Conservation (phyloP, 805 yeast species). For the Saccharomycopsis selenospora region DNA sequence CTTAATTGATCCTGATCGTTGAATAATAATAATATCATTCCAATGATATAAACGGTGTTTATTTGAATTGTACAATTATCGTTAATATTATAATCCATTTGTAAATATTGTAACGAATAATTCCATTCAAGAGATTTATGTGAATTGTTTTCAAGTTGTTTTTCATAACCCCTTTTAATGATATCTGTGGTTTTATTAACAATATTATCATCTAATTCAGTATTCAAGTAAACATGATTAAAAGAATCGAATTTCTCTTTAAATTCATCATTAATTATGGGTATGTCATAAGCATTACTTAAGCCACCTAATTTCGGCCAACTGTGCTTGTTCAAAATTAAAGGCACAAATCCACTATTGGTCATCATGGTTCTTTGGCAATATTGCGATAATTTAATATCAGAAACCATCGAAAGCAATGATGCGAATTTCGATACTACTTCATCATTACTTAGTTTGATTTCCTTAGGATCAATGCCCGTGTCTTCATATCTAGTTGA, state of each 20-base stretch:
- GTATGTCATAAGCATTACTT: neutral
- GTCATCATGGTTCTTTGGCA: neutral
- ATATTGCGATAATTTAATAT: slow-evolving; percentile 4
- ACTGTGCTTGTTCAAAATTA: slow-evolving; percentile 1
- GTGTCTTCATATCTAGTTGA: neutral
- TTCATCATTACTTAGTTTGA: neutral
- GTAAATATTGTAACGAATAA: slow-evolving; percentile 12
- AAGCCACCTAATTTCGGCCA: slow-evolving; percentile 17
- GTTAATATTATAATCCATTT: slow-evolving; percentile 9
- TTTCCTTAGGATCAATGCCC: neutral
- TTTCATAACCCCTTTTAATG: neutral
- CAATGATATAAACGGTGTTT: slow-evolving; percentile 15
- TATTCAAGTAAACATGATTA: neutral
- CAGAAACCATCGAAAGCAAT: slow-evolving; percentile 6
- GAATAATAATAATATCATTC: slow-evolving; percentile 13
- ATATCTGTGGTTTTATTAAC: neutral
- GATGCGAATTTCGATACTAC: slow-evolving; percentile 1
- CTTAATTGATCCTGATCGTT: slow-evolving; percentile 10
- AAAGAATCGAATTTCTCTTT: neutral
- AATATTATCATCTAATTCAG: neutral
- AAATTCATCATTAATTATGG: neutral
- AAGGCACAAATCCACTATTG: slow-evolving; percentile 5
- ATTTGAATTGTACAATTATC: neutral
- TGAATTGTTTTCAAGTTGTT: slow-evolving; percentile 1
- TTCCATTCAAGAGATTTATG: slow-evolving; percentile 17